Conservation (phyloP, 306 rosid species). For the Leucaena leucocephala region DNA sequence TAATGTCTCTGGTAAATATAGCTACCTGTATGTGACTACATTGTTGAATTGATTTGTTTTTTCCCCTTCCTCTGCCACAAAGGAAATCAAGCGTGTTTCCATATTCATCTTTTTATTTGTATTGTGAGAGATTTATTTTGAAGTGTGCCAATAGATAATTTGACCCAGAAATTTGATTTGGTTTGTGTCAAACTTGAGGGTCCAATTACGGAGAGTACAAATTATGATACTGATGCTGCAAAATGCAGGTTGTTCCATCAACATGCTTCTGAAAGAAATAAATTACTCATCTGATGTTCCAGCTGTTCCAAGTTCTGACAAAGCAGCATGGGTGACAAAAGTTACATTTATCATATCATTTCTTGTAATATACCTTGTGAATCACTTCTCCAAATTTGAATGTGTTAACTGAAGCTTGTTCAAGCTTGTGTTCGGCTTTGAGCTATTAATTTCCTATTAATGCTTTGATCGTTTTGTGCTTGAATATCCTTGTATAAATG, state of each 20-base stretch:
- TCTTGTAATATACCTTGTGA: constrained; percentile 5
- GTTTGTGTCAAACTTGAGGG: neutral
- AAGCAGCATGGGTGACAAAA: neutral
- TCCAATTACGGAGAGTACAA: neutral
- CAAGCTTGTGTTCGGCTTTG: neutral
- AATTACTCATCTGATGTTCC: neutral
- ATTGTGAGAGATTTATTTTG: neutral
- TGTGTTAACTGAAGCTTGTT: neutral
- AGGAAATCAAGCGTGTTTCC: neutral
- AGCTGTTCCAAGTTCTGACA: neutral
- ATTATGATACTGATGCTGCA: neutral
- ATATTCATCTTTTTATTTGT: neutral
- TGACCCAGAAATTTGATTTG: neutral
- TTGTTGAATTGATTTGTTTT: neutral
- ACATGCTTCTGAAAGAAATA: neutral
- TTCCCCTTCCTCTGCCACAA: neutral
- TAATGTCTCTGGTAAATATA: neutral
- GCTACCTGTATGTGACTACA: neutral
- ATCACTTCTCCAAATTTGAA: neutral
- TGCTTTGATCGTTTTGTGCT: neutral
- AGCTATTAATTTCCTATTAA: neutral
- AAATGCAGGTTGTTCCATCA: neutral
- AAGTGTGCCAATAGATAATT: neutral
- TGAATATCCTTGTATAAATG: neutral
- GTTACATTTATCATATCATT: neutral